A percentile compares a stretch with the other conserved stretches of the same genome.
phyloP scores from a whole-genome alignment of 108 stramenopile species.

The Cafeteria roenbergensis region DNA sequence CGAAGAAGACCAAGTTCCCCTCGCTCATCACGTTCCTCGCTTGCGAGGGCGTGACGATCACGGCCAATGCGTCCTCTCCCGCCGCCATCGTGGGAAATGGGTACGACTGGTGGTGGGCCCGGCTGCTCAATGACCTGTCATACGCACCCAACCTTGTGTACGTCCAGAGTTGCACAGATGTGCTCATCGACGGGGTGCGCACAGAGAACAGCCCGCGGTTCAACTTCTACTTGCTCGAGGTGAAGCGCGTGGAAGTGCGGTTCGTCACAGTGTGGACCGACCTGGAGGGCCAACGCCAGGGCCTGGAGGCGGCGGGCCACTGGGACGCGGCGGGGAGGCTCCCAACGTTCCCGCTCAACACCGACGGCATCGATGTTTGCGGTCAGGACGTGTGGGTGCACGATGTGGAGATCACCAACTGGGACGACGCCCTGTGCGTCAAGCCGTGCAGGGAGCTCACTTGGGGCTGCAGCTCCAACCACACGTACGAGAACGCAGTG shows the following conservation, averaged over 20 bases:
- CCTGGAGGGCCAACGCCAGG: background rate
- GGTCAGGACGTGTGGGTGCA: slow-evolving; percentile 3
- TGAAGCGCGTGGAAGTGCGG: background rate
- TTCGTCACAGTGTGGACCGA: background rate
- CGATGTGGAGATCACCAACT: slow-evolving; percentile 7
- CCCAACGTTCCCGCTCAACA: slow-evolving; percentile 2
- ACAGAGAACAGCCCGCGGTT: background rate
- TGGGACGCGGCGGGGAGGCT: too few species aligned
- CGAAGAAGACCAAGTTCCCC: too few species aligned
- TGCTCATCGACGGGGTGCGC: background rate
- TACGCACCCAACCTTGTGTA: background rate
- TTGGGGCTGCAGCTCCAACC: background rate
- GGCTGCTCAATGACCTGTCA: too few species aligned
- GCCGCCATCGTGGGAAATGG: slow-evolving; percentile 12
- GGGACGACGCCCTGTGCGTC: slow-evolving; percentile 8
- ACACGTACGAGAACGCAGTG: background rate
- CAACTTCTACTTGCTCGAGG: background rate
- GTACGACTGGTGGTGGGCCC: slow-evolving; percentile 8
- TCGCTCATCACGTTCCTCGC: too few species aligned
- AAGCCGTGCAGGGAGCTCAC: too few species aligned
- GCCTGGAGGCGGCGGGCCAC: too few species aligned
- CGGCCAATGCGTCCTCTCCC: too few species aligned
- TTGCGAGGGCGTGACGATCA: too few species aligned
- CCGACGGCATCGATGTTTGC: slow-evolving; percentile 12
- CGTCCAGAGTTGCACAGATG: background rate